Conservation (phyloP, 2,329 filamentous ascomycete species). For the Phialophora chinensis region DNA sequence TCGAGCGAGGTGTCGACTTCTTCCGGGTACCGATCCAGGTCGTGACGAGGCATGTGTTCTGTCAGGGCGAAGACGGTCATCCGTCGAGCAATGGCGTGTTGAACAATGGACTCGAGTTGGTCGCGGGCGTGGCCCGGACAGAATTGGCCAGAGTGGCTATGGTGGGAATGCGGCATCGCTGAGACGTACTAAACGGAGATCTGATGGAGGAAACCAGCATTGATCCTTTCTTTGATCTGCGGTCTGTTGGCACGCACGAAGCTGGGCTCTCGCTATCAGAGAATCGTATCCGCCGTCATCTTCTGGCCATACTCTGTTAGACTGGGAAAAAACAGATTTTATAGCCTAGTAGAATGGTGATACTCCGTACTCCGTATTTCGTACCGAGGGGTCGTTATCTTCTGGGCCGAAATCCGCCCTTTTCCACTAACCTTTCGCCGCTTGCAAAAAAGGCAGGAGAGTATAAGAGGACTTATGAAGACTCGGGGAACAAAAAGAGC, state of each 20-base stretch:
- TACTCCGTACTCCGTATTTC: no score
- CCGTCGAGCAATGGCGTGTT: constrained; percentile 75
- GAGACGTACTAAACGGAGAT: neutral
- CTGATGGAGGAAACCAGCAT: neutral
- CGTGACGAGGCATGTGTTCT: constrained; percentile 89
- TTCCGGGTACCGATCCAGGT: constrained; percentile 87
- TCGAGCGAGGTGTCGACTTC: constrained; percentile 62
- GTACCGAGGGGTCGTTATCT: neutral
- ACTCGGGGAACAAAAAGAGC: constrained; percentile 13
- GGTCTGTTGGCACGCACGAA: neutral
- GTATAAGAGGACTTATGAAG: neutral
- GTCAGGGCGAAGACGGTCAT: constrained; percentile 87
- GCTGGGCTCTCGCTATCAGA: neutral
- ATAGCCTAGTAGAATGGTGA: neutral
- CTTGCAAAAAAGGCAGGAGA: no score
- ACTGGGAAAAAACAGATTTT: neutral
- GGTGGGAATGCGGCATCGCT: constrained; percentile 92
- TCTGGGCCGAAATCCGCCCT: neutral
- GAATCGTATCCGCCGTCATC: neutral
- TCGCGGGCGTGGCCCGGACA: constrained; percentile 88
- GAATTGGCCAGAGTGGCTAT: constrained; percentile 97
- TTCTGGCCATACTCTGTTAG: neutral
- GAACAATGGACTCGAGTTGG: constrained; percentile 80
- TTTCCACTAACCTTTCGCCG: no score
- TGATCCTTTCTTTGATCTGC: neutral